Percentiles rank a stretch among this genome's conserved stretches.
These are phyloP conservation scores for Pugionium dolabratum DNA, from an alignment of 345 rosid genomes.

Conservation along the genomic window DNA sequence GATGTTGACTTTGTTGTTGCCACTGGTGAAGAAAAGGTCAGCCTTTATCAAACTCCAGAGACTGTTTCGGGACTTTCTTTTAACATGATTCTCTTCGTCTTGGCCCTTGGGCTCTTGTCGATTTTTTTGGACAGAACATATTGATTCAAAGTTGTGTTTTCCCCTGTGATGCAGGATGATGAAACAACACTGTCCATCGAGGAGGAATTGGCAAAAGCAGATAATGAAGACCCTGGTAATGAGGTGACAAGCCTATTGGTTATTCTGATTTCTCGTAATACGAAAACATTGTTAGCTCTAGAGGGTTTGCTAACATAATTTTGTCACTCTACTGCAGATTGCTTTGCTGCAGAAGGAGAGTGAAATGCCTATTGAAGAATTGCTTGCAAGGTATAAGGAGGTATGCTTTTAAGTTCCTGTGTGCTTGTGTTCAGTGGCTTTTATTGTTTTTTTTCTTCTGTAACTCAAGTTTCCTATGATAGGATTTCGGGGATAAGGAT, in stretches of 20 bases:
- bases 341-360: conserved; percentile 83
- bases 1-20: conserved; percentile 82
- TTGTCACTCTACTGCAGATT: conserved; percentile 57
- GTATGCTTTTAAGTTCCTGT: conserved; percentile 54
- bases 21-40: conserved; percentile 81
- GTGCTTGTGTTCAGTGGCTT: conserved; percentile 27
- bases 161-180: conserved; percentile 66
- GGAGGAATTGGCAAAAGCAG: conserved; percentile 83
- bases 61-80: conserved; percentile 15
- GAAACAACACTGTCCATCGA: conserved; percentile 86
- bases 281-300: conserved; percentile 21
- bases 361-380: conserved; percentile 81
- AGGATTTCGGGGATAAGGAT: conserved; percentile 63
- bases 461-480: conserved; percentile 37
- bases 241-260: conserved; percentile 56
- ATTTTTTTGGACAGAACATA: conserved; percentile 1
- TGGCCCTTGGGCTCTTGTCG: conserved; percentile 9
- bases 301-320: conserved; percentile 27
- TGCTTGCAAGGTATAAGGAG: conserved; percentile 95
- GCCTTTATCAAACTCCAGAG: conserved; percentile 33
- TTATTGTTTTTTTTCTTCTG: conserved; percentile 31
- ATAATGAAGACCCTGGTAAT: conserved; percentile 58
- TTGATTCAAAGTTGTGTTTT: conserved; percentile 21
- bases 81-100: conserved; percentile 19
- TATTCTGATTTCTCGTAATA: conserved; percentile 28